Evolutionary conservation across 257 asterid species (phyloP).

Genomic region (Solanum virginianum): DNA sequence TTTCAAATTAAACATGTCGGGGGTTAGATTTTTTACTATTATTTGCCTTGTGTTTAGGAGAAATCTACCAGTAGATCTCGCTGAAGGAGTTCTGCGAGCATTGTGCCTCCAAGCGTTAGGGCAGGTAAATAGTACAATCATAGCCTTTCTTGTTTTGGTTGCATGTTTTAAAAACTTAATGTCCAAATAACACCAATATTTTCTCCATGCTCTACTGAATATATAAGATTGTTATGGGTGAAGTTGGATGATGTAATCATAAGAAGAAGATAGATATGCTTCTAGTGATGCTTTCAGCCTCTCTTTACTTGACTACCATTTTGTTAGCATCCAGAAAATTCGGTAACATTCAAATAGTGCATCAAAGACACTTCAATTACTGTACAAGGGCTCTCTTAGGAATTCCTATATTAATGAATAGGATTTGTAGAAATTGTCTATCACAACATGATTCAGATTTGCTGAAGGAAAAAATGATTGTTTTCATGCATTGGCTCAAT

Average conservation of each 20-base stretch:
- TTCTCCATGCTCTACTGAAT: neutral
- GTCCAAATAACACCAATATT: neutral
- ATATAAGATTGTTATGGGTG: neutral
- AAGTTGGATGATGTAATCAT: neutral
- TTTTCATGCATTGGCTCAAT: neutral
- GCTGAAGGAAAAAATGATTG: neutral
- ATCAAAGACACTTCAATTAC: neutral
- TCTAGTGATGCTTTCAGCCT: neutral
- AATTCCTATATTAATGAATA: neutral
- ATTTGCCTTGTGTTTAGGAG: constrained; percentile 39
- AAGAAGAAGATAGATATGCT: neutral
- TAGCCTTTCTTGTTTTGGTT: neutral
- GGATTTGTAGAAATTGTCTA: neutral
- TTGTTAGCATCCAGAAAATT: neutral
- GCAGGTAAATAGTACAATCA: constrained; percentile 50
- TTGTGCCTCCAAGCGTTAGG: constrained; percentile 96
- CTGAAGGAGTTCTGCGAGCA: constrained; percentile 93
- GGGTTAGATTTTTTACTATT: constrained; percentile 6
- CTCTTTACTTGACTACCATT: neutral
- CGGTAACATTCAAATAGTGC: neutral
- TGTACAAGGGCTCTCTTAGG: neutral
- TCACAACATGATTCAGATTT: neutral
- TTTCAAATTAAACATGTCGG: neutral
- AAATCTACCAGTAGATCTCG: constrained; percentile 87
- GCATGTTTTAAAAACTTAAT: neutral